Evolutionary conservation across 352 stramenopile genomes (phyloP), one percentile per base, ranked within the genome.

Genomic region (Pythium aphanidermatum): DNA sequence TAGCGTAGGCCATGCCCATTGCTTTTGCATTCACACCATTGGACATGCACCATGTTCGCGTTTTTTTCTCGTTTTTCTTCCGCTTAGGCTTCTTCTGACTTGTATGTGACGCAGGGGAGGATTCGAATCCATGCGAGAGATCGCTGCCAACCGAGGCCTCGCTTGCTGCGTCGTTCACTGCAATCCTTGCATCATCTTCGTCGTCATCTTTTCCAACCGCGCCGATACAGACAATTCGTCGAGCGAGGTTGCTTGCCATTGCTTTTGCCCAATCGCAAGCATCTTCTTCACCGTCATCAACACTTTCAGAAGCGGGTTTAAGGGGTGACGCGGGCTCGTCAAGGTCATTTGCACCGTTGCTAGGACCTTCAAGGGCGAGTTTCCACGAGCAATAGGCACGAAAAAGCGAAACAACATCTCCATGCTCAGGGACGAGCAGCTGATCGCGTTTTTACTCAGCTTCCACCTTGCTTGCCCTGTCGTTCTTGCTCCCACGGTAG

Each of bases 321-420:
- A 41, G 39, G 4, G 39, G 39, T n/a, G 49, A 40, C 13, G 26
- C 24, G 8, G 46, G 23, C 3, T 46, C 28, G 2, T 42, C 46
- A 16, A 1, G 16, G 9, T 33, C 33, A 5, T 8, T 13, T 6
- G 5, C 11, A 13, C 24, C 37, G 5, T 34, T 19, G 32, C 12
- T 47, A 3, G 4, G 4, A 5, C 49, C 46, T 44, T 60, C 49
- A 2, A 65, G 46, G 10, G 43, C 40, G 5, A 13, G 17, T n/a
- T 51, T 51, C 26, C 43, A 65, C 10, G 24, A 38, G 20, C 38
- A 25, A 14, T 51, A 59, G 10, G 50, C 47, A 4, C 56, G 56
- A 38, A 53, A 58, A 19, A 65, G 19, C 7, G 56, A 59, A 6
- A 65, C 50, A 7, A 65, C 20, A 24, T 65, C 57, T 21, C 57